phyloP scores from a whole-genome alignment of 139 green algal species.

The Diplosphaera chodatii region DNA sequence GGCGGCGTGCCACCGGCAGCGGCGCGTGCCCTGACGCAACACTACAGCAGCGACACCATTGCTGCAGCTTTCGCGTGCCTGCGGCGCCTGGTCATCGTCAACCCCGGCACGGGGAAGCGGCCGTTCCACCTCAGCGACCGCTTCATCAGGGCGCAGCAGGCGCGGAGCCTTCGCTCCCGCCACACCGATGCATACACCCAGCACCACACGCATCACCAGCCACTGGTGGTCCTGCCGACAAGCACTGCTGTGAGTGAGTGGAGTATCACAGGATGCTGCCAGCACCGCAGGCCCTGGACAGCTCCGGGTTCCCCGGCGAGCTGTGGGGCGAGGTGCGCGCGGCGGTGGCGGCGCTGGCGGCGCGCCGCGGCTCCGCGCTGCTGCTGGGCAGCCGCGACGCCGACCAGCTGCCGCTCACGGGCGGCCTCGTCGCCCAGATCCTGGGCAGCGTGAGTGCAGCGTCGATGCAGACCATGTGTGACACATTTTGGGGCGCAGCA shows the following conservation, averaged over 20 bases:
- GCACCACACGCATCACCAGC: too few relatives aligned
- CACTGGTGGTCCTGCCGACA: too few relatives aligned
- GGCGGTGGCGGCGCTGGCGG: background rate
- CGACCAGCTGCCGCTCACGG: background rate
- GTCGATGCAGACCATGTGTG: too few relatives aligned
- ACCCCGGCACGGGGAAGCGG: background rate
- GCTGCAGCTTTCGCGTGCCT: background rate
- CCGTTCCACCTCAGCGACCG: background rate
- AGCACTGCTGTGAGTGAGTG: too few relatives aligned
- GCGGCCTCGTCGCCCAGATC: background rate
- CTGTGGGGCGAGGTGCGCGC: background rate
- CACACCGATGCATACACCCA: too few relatives aligned
- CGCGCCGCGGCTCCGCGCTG: too few relatives aligned
- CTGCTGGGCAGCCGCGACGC: background rate
- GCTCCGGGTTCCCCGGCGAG: background rate
- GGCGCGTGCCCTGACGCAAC: too few relatives aligned
- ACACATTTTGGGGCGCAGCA: too few relatives aligned
- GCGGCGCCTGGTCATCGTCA: background rate
- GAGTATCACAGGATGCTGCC: too few relatives aligned
- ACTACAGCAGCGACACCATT: background rate
- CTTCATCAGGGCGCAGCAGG: background rate
- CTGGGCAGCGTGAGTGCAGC: background rate
- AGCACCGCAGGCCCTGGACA: background rate
- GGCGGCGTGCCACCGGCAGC: background rate
- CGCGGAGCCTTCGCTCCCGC: too few relatives aligned